A percentile compares a stretch with the other conserved stretches of the same genome.
Evolutionary conservation across 805 yeast species (phyloP).

Genomic region (Ogataea sp.): DNA sequence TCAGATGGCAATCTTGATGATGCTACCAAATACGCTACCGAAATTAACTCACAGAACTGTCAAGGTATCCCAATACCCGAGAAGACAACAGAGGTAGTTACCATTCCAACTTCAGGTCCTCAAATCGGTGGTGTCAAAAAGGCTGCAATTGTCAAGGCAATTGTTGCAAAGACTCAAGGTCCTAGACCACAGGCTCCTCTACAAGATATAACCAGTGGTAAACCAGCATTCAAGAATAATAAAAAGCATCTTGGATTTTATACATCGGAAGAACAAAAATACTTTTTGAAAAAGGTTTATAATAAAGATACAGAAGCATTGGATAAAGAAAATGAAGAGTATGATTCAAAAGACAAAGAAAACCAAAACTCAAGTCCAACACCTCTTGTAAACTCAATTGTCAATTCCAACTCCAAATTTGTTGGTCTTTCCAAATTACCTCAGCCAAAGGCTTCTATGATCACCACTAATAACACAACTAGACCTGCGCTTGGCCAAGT

Average conservation of each 20-base stretch:
- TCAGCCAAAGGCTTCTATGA: background rate
- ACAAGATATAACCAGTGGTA: background rate
- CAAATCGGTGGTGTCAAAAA: conserved; percentile 21
- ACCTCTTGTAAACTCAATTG: too few species aligned
- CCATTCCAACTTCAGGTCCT: conserved; percentile 40
- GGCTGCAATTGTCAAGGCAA: conserved; percentile 28
- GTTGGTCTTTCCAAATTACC: background rate
- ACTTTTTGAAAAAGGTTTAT: conserved; percentile 12
- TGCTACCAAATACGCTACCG: conserved; percentile 65
- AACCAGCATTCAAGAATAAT: background rate
- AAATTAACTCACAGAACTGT: conserved; percentile 53
- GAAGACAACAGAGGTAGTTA: conserved; percentile 46
- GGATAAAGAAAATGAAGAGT: conserved; percentile 1
- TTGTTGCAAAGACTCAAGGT: conserved; percentile 14
- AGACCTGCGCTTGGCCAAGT: background rate
- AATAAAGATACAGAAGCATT: background rate
- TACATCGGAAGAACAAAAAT: conserved; percentile 17
- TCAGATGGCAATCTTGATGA: conserved; percentile 53
- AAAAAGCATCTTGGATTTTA: conserved; percentile 20
- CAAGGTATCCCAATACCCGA: conserved; percentile 58
- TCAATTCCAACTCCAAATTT: too few species aligned
- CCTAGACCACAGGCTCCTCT: background rate
- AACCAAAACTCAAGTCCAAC: too few species aligned
- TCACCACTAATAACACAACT: background rate
- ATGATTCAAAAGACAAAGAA: conserved; percentile 17